Evolutionary conservation across 2,329 filamentous ascomycete species (phyloP).

Genomic region (Pyricularia sp.): DNA sequence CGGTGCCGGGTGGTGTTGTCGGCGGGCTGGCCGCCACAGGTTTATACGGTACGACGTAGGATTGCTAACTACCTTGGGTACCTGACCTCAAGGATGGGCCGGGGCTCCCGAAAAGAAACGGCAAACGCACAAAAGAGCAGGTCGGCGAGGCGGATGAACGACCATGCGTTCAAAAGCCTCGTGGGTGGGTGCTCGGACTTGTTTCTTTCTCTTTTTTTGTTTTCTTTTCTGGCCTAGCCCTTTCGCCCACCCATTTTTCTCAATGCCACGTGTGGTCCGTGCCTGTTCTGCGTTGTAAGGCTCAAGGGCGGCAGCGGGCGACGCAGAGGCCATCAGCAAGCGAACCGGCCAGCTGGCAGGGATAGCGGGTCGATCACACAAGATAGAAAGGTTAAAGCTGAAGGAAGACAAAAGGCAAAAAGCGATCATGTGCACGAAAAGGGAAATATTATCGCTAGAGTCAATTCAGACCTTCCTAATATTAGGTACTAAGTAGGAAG

Average conservation of each 20-base stretch:
- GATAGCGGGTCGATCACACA: slow-evolving; percentile 12
- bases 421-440: no score
- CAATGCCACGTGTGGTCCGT: not conserved
- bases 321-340: not conserved
- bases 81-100: not conserved
- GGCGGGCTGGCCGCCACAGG: not conserved
- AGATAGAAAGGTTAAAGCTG: not conserved
- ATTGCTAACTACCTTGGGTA: not conserved
- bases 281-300: not conserved
- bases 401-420: not conserved
- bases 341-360: not conserved
- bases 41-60: not conserved
- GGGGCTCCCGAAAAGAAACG: not conserved
- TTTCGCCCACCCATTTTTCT: no score
- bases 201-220: not conserved
- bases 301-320: no score
- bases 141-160: not conserved
- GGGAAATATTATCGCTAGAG: no score
- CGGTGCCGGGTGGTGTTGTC: not conserved
- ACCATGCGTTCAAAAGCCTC: not conserved
- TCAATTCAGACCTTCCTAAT: no score
- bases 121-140: not conserved
- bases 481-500: no score
- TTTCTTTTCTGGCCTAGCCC: not conserved
- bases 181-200: not conserved